Base-by-base conservation (phyloP, 2,329 filamentous ascomycete genomes). In the Fusarium proliferatum region DNA sequence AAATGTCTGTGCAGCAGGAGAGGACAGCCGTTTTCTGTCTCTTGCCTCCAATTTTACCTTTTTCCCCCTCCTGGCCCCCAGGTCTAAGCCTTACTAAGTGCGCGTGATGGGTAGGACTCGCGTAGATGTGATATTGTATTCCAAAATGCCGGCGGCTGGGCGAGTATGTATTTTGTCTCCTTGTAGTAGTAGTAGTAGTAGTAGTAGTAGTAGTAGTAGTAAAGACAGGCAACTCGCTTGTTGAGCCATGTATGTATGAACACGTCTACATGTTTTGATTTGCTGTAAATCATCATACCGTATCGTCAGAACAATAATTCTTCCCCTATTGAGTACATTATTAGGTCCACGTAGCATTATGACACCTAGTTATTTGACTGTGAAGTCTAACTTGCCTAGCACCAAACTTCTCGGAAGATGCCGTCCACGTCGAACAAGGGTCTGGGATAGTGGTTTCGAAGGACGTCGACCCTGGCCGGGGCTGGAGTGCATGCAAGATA, bases 381-480 rank as follows among this genome's bases (percentile, higher is more conserved):
- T 73, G 39, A 62, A 64, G 42, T 71, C 42, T 57, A 66, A 69
- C 39, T 39, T 48, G 48, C 26, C 51, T 52, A 39, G 34, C 34
- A 64, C 42, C 48, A 28, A 55, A 39, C 34, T 13, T 38, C 36
- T 74, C 71, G 71, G 71, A 71, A 74, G 63, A 65, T 74, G 52
- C 71, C 71, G 71, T 26, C 51, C 10, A 36, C 19, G 33, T 36
- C 36, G 38, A 48, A 60, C 67, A 74, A 48, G 71, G 56, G 23
- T 51, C 33, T 23, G 26, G 56, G 70, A 42, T 69, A 26, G 51
- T 34, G 55, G 61, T 55, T 46, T 55, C 26, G 56, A 46, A 61
- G 68, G 34, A 53, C 23, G 19, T 63, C 8, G 33, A 64, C 48
- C 65, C 61, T 58, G 48, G 58, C 39, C 23, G 16, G 34, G 51